Evolutionary conservation across 371 early-diverging fungal species (phyloP), one percentile per base, ranked within the genome.

Genomic region (Actinomucor elegans): DNA sequence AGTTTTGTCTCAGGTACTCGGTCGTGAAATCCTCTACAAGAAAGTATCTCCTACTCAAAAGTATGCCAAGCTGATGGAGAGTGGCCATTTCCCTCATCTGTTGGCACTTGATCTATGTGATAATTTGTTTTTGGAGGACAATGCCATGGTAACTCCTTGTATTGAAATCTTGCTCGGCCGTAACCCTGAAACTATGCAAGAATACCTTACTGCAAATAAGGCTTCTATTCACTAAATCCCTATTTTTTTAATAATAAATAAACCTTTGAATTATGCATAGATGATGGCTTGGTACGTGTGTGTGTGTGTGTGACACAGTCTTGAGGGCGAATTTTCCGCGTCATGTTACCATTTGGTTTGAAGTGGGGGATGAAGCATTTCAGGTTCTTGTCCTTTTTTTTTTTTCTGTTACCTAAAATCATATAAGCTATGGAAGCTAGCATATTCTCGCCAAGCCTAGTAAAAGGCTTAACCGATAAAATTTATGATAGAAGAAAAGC

Each of bases 401-500:
- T n/a, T n/a, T n/a, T n/a, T n/a, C n/a, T n/a, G n/a, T n/a, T n/a
- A n/a, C n/a, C n/a, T n/a, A n/a, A n/a, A n/a, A n/a, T n/a, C n/a
- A n/a, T 17, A 2, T 18, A 40, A 37, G 38, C 24, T 10, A 61
- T 70, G 70, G 70, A 70, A 34, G 45, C 64, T 14, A 51, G 56
- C 18, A 49, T 64, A 31, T 67, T 71, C 31, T 65, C 72, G 21
- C 59, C 65, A 6, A 62, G 52, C 34, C 64, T 59, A 51, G 42
- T 65, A 8, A 64, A 88, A 51, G 89, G 87, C 3, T 77, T 96
- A 27, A 73, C 81, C 7, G 96, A 96, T 71, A 91, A 88, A 59
- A 71, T 90, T 24, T 96, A 96, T 67, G 96, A 94, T 56, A 90
- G 87, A 71, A 78, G 95, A 54, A 94, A 94, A 63, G 73, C 79